Conservation (phyloP, 306 rosid genomes). For the Ammopiptanthus mongolicus region DNA sequence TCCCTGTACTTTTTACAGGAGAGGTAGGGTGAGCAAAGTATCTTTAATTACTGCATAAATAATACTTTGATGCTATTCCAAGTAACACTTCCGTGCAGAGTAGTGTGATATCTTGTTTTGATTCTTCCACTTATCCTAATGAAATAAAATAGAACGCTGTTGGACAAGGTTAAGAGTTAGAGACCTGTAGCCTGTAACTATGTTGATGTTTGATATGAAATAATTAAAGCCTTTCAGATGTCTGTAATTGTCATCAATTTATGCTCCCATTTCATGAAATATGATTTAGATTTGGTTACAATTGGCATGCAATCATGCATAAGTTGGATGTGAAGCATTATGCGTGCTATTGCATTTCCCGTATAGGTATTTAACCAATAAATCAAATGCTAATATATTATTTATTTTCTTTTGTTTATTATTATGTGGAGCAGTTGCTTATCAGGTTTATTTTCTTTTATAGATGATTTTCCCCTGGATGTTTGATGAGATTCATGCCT, state of each 20-base stretch:
- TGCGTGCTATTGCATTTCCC: neutral
- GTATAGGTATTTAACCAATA: neutral
- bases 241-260: neutral
- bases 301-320: neutral
- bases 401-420: constrained; percentile 18
- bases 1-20: constrained; percentile 65
- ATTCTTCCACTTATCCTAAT: neutral
- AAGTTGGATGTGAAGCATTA: neutral
- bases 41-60: neutral
- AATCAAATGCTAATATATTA: constrained; percentile 1
- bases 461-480: constrained; percentile 98
- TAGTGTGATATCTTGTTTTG: neutral
- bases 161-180: neutral
- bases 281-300: neutral
- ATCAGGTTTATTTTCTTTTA: constrained; percentile 19
- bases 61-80: neutral
- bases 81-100: neutral
- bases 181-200: neutral
- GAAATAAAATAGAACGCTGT: neutral
- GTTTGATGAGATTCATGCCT: constrained; percentile 89
- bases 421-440: neutral
- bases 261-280: neutral
- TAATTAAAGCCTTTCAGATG: neutral
- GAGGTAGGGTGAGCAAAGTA: constrained; percentile 53
- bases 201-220: neutral